phyloP scores from a whole-genome alignment of 2,329 filamentous ascomycete genomes.

The Pseudogymnoascus sp. region DNA sequence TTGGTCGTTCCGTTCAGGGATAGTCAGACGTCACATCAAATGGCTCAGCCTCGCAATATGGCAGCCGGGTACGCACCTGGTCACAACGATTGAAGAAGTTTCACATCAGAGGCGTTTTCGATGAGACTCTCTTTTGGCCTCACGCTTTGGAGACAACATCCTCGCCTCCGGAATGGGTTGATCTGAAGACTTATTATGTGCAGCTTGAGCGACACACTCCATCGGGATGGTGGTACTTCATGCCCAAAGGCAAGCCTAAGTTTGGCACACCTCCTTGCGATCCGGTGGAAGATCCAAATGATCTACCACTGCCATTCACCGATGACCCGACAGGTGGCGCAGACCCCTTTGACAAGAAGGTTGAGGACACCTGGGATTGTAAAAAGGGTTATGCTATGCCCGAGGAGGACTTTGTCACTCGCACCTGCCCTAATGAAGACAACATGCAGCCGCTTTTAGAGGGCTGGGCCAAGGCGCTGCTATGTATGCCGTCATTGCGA shows the following conservation, averaged over 20 bases:
- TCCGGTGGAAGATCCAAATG: background rate
- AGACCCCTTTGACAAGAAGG: background rate
- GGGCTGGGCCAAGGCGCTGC: background rate
- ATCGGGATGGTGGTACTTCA: background rate
- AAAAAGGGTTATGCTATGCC: background rate
- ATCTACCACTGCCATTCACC: background rate
- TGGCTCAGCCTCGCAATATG: no score
- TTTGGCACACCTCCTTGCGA: background rate
- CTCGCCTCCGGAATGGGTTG: background rate
- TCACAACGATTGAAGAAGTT: background rate
- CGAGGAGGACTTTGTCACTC: background rate
- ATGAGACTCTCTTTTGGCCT: background rate
- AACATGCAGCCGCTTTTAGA: background rate
- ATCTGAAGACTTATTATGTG: background rate
- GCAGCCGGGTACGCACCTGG: background rate
- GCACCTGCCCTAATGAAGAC: background rate
- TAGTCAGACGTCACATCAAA: no score
- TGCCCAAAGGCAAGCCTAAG: background rate
- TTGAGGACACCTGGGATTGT: background rate
- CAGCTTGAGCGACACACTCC: background rate
- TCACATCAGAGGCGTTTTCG: background rate
- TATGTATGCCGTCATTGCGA: background rate
- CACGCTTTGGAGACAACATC: background rate
- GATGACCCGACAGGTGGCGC: background rate
- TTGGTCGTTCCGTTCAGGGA: background rate